Base-by-base conservation (phyloP, 2,329 filamentous ascomycete genomes). In the Botrytis sinoallii region DNA sequence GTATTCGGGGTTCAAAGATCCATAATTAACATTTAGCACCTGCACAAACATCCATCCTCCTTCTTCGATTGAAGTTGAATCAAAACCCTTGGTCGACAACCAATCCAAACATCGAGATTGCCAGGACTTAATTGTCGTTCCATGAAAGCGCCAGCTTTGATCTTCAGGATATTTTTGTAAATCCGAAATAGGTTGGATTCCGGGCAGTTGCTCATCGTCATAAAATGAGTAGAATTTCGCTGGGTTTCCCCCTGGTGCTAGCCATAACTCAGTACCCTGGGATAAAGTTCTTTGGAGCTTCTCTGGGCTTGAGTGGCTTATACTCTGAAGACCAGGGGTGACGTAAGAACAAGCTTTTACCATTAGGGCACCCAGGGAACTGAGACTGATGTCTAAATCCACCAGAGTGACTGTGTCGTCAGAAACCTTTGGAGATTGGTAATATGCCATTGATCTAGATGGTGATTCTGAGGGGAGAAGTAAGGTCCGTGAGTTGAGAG, bases 31-130 rank as follows among this genome's bases (percentile, higher is more conserved):
- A 59, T 74, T 75, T 18, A 79, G 55, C 29, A 81, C 75, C 70
- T 81, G 80, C 12, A 81, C 79, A 70, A 80, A 76, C 32, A 81
- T 65, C 81, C 81, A 82, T 14, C 79, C 81, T n/a, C 77, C 77
- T 70, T 73, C 73, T 52, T 82, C 80, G 65, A 81, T 71, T 46
- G 52, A 60, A 42, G 70, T 66, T 18, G 77, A 44, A 74, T 81
- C 75, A 42, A 81, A 72, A 5, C 80, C 80, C 64, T 79, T 80
- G 1, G 74, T 68, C 48, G 77, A 78, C 42, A 81, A 65, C 80
- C 80, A 81, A n/a, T 80, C 79, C n/a, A 81, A 75, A 74, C 79
- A 81, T 60, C 77, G 77, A 2, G 77, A 75, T 74, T 81, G 76
- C 80, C 79, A 80, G 14, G 76, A 75, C 59, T 78, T 79, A 38